Base-by-base conservation (phyloP, 331 rosid species). In the Cydonia oblonga region DNA sequence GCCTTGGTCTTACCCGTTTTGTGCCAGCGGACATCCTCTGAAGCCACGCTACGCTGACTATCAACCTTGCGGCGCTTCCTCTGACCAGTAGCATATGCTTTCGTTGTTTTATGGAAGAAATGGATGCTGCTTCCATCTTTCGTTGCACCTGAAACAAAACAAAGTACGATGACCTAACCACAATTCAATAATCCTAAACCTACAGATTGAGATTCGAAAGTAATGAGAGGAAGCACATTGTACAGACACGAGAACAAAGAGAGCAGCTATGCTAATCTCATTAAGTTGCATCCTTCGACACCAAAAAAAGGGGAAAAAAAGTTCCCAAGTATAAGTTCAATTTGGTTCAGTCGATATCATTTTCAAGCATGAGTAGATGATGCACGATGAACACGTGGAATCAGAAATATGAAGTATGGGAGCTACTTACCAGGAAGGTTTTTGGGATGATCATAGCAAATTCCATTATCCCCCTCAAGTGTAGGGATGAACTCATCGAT, bases 1-100 rank as follows among this genome's bases (percentile, higher is more conserved):
- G 96, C 77, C 81, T 85, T 89, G 24, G 92, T 93, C 77, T 80
- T 90, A 24, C 98, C 98, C 0, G 98, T 93, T 87, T 93, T 93
- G 77, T 93, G 98, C 98, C 98, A 93, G 70, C 97, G 87, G 65
- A 89, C 90, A 71, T 86, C 86, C 78, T 85, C 91, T 40, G 82
- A 75, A 49, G 73, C 79, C 38, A 73, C 79, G 79, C 80, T 79
- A 62, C 73, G 72, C 59, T 84, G 73, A 69, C 76, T 81, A 65
- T 85, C 82, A 54, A 93, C 86, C 86, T 82, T 93, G 72, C 97
- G 90, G 20, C 98, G 96, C 85, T 93, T 93, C 42, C 97, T 70
- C 62, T 77, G 95, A 78, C 98, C 97, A 51, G 86, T 79, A 42
- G 92, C 71, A 64, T 90, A 93, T 49, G 98, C 98, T 77, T 93